Evolutionary conservation across 495 filamentous ascomycete species (phyloP).

Genomic region (Penicillium cataractarum): DNA sequence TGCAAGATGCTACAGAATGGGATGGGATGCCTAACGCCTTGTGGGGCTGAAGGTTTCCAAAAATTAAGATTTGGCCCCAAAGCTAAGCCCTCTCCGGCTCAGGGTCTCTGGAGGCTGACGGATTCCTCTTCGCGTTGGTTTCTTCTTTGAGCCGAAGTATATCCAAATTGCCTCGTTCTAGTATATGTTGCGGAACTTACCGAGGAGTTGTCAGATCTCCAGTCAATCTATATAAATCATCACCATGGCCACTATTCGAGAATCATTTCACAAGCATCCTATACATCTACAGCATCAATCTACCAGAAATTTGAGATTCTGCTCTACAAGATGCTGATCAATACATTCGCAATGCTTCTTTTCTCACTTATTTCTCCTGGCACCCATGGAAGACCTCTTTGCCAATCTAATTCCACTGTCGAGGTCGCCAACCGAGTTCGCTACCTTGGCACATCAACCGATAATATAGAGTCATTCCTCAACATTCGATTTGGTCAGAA

Average conservation of each 20-base stretch:
- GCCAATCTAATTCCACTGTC: constrained; percentile 3
- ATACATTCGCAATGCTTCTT: background rate
- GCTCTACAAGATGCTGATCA: constrained; percentile 1
- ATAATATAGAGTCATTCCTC: constrained; percentile 18
- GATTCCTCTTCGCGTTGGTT: constrained; percentile 3
- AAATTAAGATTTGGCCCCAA: background rate
- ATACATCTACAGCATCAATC: background rate
- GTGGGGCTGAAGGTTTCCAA: background rate
- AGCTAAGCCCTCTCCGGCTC: background rate
- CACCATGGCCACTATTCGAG: background rate
- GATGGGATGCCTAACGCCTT: background rate
- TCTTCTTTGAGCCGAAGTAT: background rate
- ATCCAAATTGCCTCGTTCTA: background rate
- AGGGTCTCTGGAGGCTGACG: background rate
- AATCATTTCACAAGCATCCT: background rate
- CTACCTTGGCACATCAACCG: constrained; percentile 11
- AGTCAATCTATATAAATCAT: background rate
- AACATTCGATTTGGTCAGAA: constrained; percentile 21
- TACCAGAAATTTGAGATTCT: background rate
- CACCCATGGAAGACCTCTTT: constrained; percentile 4
- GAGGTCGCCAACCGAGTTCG: background rate
- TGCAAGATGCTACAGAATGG: constrained; percentile 13
- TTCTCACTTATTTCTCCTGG: constrained; percentile 2
- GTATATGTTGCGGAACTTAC: background rate
- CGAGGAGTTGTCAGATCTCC: background rate